Evolutionary conservation across 352 stramenopile genomes (phyloP).

Genomic region (Phytopythium montanum): DNA sequence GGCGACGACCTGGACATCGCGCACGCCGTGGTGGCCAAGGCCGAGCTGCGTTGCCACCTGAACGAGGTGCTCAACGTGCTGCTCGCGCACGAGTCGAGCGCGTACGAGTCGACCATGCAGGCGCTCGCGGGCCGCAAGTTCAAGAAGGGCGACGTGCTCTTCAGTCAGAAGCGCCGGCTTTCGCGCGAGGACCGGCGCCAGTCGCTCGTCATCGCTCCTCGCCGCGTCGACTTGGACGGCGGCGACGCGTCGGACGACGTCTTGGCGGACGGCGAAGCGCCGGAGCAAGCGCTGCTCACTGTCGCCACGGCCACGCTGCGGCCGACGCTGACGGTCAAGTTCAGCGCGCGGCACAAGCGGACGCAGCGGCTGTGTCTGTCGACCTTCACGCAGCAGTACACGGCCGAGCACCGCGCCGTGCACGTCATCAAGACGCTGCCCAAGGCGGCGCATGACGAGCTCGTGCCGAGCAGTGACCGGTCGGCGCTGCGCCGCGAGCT

Average conservation of each 20-base stretch:
- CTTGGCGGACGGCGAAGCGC: conserved; percentile 11
- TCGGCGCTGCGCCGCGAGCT: conserved; percentile 42
- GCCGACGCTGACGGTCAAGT: conserved; percentile 19
- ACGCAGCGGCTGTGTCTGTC: conserved; percentile 46
- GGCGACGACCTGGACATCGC: conserved; percentile 28
- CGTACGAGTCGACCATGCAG: conserved; percentile 45
- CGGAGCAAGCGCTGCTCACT: conserved; percentile 26
- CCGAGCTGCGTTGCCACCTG: conserved; percentile 42
- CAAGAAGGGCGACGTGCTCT: conserved; percentile 38
- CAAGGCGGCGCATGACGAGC: conserved; percentile 39
- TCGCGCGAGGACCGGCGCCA: conserved; percentile 22
- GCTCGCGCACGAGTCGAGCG: conserved; percentile 29
- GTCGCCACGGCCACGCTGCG: conserved; percentile 26
- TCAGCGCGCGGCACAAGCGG: conserved; percentile 26
- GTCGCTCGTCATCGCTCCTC: conserved; percentile 19
- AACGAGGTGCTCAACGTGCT: conserved; percentile 60
- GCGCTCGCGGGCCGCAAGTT: conserved; percentile 41
- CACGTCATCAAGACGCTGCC: conserved; percentile 68
- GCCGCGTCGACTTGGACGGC: conserved; percentile 9
- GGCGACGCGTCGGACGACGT: no score
- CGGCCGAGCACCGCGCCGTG: conserved; percentile 35
- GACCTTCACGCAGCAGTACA: conserved; percentile 42
- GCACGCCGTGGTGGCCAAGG: conserved; percentile 44
- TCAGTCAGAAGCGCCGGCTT: conserved; percentile 23
- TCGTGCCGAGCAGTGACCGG: conserved; percentile 35